Conservation (phyloP, 768 basidiomycete species). For the Hemileccinum impolitum region DNA sequence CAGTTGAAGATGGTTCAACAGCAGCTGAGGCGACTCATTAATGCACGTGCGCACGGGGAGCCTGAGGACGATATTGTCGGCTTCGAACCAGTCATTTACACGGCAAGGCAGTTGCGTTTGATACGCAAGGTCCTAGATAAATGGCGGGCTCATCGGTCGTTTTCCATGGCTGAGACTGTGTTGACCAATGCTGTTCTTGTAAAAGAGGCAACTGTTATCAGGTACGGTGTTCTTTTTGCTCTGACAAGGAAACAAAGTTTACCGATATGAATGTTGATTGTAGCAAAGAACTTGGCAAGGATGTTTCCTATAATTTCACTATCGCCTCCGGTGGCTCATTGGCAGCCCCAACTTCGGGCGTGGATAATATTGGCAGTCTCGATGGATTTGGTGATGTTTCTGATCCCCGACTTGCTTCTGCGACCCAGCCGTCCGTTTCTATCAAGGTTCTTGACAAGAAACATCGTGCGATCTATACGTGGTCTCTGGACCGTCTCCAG, state of each 20-base stretch:
- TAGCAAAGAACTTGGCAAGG: conserved; percentile 84
- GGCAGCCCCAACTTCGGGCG: conserved; percentile 74
- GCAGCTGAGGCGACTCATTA: conserved; percentile 79
- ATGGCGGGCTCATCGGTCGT: conserved; percentile 82
- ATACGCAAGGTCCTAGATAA: conserved; percentile 79
- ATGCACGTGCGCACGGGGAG: conserved; percentile 76
- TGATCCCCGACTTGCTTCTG: conserved; percentile 72
- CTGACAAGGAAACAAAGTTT: neutral
- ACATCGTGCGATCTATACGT: conserved; percentile 83
- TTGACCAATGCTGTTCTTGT: conserved; percentile 80
- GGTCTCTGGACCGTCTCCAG: conserved; percentile 86
- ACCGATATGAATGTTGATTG: conserved; percentile 8
- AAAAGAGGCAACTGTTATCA: conserved; percentile 94
- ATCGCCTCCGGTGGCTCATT: conserved; percentile 81
- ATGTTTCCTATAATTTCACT: conserved; percentile 89
- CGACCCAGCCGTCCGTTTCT: conserved; percentile 78
- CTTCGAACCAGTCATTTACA: conserved; percentile 81
- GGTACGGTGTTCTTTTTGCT: conserved; percentile 39
- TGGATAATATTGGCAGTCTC: conserved; percentile 82
- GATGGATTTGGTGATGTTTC: conserved; percentile 92
- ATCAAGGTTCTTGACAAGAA: conserved; percentile 90
- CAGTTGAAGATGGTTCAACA: conserved; percentile 76
- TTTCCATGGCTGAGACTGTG: conserved; percentile 90
- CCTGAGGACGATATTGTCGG: conserved; percentile 55
- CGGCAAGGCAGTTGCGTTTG: conserved; percentile 75